Evolutionary conservation across 2,329 filamentous ascomycete species (phyloP).

Genomic region (Sphaceloma murrayae): DNA sequence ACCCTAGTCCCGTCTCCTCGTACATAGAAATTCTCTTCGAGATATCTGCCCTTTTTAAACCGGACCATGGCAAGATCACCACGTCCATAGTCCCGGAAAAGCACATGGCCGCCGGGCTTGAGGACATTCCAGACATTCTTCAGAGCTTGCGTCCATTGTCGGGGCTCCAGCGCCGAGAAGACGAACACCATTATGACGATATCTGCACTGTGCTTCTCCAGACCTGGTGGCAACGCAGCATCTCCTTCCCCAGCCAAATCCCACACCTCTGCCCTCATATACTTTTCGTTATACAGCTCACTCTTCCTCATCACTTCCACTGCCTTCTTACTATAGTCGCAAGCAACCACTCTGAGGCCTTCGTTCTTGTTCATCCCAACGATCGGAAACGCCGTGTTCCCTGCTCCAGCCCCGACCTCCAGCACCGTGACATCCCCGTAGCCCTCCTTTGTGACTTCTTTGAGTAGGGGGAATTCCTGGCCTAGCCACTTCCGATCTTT

Average conservation of each 20-base stretch:
- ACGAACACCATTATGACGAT: constrained; percentile 94
- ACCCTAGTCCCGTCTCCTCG: constrained; percentile 90
- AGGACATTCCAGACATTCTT: constrained; percentile 71
- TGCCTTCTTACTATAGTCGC: constrained; percentile 91
- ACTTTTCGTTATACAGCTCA: constrained; percentile 58
- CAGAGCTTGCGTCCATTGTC: constrained; percentile 75
- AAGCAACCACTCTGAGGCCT: constrained; percentile 75
- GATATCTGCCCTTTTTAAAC: constrained; percentile 88
- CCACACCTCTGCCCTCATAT: constrained; percentile 89
- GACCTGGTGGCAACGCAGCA: constrained; percentile 57
- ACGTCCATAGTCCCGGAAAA: constrained; percentile 93
- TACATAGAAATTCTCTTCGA: constrained; percentile 96
- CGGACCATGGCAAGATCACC: constrained; percentile 93
- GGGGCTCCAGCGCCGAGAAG: constrained; percentile 80
- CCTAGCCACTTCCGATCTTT: constrained; percentile 96
- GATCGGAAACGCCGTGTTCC: constrained; percentile 92
- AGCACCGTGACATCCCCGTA: constrained; percentile 63
- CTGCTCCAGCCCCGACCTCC: constrained; percentile 89
- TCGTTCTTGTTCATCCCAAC: constrained; percentile 75
- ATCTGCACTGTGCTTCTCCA: constrained; percentile 73
- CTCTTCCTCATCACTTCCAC: constrained; percentile 84
- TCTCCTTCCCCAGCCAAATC: constrained; percentile 58
- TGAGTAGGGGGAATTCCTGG: constrained; percentile 89
- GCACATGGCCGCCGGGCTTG: constrained; percentile 84
- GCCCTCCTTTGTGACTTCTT: constrained; percentile 59